Percentiles rank a stretch among this genome's conserved stretches.
These are phyloP conservation scores for Aureobasidium musti DNA, from an alignment of 2,329 filamentous ascomycete genomes.

Conservation along the genomic window DNA sequence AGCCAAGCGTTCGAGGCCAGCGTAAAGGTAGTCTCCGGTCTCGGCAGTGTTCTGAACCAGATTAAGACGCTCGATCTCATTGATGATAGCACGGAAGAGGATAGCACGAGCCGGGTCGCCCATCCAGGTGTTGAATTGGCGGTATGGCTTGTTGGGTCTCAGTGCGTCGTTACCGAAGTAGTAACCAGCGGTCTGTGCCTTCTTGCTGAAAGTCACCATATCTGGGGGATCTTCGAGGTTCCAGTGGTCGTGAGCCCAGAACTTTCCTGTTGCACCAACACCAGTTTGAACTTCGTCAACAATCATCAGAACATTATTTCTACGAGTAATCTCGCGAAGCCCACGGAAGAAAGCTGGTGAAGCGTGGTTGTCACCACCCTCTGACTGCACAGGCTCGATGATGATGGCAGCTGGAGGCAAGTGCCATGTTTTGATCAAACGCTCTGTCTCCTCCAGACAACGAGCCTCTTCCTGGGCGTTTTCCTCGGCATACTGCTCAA, in stretches of 20 bases:
- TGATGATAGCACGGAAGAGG: conserved; percentile 78
- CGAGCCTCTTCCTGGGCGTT: conserved; percentile 76
- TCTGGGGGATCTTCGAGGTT: conserved; percentile 75
- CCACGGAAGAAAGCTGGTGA: conserved; percentile 80
- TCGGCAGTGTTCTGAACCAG: conserved; percentile 73
- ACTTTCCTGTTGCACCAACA: conserved; percentile 83
- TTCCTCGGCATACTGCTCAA: conserved; percentile 72
- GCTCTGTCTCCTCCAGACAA: conserved; percentile 77
- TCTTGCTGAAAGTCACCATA: conserved; percentile 93
- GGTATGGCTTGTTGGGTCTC: conserved; percentile 84
- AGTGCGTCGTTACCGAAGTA: conserved; percentile 78
- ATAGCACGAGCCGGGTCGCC: conserved; percentile 80
- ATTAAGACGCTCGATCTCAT: conserved; percentile 71
- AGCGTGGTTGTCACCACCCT: conserved; percentile 91
- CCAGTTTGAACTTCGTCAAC: conserved; percentile 93
- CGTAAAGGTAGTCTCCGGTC: conserved; percentile 75
- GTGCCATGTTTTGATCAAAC: conserved; percentile 74
- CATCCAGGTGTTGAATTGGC: conserved; percentile 97
- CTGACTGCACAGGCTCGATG: conserved; percentile 85
- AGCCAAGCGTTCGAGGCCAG: conserved; percentile 65
- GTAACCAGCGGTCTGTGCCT: conserved; percentile 88
- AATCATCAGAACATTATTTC: conserved; percentile 76
- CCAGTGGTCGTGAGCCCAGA: conserved; percentile 97
- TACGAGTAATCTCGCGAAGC: conserved; percentile 73
- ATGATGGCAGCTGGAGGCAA: conserved; percentile 76